Conservation (phyloP, 2,329 filamentous ascomycete genomes). For the Polytolypa hystricis region DNA sequence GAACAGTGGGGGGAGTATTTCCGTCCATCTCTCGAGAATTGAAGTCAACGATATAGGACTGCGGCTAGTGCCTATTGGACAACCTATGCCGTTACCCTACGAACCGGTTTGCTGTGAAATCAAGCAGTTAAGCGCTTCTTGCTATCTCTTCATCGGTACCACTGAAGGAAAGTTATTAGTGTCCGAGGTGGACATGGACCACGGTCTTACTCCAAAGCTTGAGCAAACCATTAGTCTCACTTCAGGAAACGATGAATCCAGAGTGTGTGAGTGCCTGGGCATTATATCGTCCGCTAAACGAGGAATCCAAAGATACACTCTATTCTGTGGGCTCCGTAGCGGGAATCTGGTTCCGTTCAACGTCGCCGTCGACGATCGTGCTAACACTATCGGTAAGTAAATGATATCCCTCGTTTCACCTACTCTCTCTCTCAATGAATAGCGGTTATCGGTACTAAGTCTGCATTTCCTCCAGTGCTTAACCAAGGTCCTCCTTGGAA, state of each 20-base stretch:
- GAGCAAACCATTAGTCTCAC: slow-evolving; percentile 18
- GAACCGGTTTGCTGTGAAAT: slow-evolving; percentile 29
- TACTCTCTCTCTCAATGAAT: background rate
- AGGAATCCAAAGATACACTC: slow-evolving; percentile 12
- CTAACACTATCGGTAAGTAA: slow-evolving; percentile 19
- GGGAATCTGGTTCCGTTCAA: slow-evolving; percentile 29
- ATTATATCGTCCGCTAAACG: slow-evolving; percentile 15
- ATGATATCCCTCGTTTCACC: background rate
- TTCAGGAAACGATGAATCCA: slow-evolving; percentile 20
- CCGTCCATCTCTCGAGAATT: slow-evolving; percentile 20
- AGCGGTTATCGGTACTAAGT: slow-evolving; percentile 10
- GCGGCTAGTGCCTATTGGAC: slow-evolving; percentile 15
- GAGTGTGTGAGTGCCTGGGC: slow-evolving; percentile 25
- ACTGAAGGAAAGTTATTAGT: slow-evolving; percentile 25
- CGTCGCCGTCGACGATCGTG: slow-evolving; percentile 12
- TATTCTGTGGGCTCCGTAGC: slow-evolving; percentile 38
- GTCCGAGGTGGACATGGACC: slow-evolving; percentile 16
- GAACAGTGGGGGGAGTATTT: slow-evolving; percentile 16
- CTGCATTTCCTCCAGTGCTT: slow-evolving; percentile 19
- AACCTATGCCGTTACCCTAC: slow-evolving; percentile 17
- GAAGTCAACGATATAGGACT: slow-evolving; percentile 10
- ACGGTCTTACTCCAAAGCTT: slow-evolving; percentile 14
- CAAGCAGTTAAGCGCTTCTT: slow-evolving; percentile 17
- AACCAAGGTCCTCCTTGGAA: slow-evolving; percentile 20
- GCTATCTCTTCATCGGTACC: slow-evolving; percentile 31